Evolutionary conservation across 345 rosid species (phyloP), one percentile per base, ranked within the genome.

Genomic region (Psidium guajava): DNA sequence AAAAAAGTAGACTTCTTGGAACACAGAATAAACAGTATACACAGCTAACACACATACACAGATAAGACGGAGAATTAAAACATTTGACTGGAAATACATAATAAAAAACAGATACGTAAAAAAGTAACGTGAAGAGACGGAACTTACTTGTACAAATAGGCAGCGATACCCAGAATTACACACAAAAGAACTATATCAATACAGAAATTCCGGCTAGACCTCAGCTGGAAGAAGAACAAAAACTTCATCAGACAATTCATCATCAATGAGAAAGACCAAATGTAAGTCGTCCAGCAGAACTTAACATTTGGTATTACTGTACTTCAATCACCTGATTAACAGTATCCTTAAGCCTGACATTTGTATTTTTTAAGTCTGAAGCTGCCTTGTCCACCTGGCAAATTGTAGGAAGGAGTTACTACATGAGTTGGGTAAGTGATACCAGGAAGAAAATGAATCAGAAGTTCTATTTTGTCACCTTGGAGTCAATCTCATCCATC

Each of bases 121-220:
- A 82, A 56, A n/a, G 32, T 80, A 54, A 64, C 2, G 6, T 13
- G 9, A 44, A 82, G 82, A 56, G 82, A 87, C 49, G 82, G 86
- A 88, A 55, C 98, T 94, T 93, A 96, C 99, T 98, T 98, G 99
- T 98, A 98, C 64, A 98, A 87, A 87, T 98, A 98, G 87, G 99
- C 99, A 83, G 99, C 99, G n/a, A 96, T 95, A 51, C 99, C 99
- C 82, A 98, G 92, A 84, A 98, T 93, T 88, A 98, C 91, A 87
- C 96, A 93, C 93, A 96, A 56, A 86, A 98, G 88, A 85, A 98
- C 86, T 85, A 98, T 96, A 90, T 98, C 99, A 49, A 98, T 92
- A 87, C 99, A 98, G 93, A 98, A 98, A 91, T 98, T 98, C 86
- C 99, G 87, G 89, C 99, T 98, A 80, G 99, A 98, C 86, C 99